phyloP scores from a whole-genome alignment of 441 rosid species.

The Sinapis alba region DNA sequence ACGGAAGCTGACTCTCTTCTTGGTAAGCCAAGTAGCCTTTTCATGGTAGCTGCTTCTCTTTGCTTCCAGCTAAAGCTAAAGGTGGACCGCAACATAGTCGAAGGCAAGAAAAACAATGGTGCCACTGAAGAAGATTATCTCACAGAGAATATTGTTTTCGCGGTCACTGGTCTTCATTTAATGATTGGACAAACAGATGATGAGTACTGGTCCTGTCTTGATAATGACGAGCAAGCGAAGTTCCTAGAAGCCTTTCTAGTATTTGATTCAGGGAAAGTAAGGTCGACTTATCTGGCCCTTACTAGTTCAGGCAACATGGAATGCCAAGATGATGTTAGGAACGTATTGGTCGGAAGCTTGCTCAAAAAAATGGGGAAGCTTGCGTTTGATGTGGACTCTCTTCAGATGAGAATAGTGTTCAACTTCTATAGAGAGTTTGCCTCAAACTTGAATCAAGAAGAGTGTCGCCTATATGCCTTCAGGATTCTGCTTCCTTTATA shows the following conservation, averaged over 20 bases:
- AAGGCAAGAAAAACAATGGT: neutral
- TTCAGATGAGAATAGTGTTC: constrained; percentile 74
- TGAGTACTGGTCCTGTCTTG: constrained; percentile 56
- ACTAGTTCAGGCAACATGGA: constrained; percentile 39
- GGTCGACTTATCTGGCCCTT: constrained; percentile 47
- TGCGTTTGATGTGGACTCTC: constrained; percentile 64
- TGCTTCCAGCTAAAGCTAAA: constrained; percentile 58
- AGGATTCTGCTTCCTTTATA: constrained; percentile 66
- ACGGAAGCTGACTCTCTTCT: constrained; percentile 44
- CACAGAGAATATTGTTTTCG: constrained; percentile 49
- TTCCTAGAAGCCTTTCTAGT: constrained; percentile 66
- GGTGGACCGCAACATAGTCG: constrained; percentile 33
- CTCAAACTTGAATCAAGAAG: constrained; percentile 47
- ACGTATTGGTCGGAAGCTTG: constrained; percentile 51
- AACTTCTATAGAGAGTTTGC: constrained; percentile 50
- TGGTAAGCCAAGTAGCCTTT: constrained; percentile 62
- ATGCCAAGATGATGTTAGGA: constrained; percentile 28
- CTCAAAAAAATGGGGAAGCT: constrained; percentile 72
- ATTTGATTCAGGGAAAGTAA: constrained; percentile 61
- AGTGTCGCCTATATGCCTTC: constrained; percentile 47
- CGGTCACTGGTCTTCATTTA: constrained; percentile 54
- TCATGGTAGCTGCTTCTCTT: constrained; percentile 65
- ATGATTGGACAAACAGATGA: constrained; percentile 47
- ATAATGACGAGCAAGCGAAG: constrained; percentile 51
- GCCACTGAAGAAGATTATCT: constrained; percentile 1